These are phyloP conservation scores for Ogataea nitratoaversa DNA, from an alignment of 805 yeast species.

Conservation along the genomic window DNA sequence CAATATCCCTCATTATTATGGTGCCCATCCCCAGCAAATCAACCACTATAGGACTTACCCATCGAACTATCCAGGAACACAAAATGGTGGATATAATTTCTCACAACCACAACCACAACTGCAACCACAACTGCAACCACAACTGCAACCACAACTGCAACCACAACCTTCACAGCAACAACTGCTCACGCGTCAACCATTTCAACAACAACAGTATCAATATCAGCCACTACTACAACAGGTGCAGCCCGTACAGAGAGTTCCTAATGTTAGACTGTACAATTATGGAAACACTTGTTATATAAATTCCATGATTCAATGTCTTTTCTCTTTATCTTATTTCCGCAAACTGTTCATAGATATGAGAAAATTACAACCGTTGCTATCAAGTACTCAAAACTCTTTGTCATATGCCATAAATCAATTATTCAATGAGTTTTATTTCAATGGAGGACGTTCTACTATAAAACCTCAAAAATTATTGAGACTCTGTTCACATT, in stretches of 20 bases:
- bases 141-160: too few relatives aligned
- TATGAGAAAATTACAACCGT: slow-evolving; percentile 24
- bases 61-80: too few relatives aligned
- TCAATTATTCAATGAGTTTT: slow-evolving; percentile 54
- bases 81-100: neutral
- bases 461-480: slow-evolving; percentile 65
- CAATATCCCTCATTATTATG: too few relatives aligned
- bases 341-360: slow-evolving; percentile 49
- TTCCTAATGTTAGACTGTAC: slow-evolving; percentile 36
- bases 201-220: neutral
- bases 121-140: neutral
- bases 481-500: slow-evolving; percentile 36
- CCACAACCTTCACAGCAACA: slow-evolving; percentile 21
- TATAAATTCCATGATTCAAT: slow-evolving; percentile 69
- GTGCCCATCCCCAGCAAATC: too few relatives aligned
- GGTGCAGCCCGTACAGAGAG: neutral
- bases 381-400: slow-evolving; percentile 10
- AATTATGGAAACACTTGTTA: slow-evolving; percentile 76
- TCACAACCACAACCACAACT: slow-evolving; percentile 23
- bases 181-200: neutral
- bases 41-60: too few relatives aligned
- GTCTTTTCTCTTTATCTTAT: slow-evolving; percentile 50
- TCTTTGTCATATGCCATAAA: slow-evolving; percentile 47
- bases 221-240: too few relatives aligned
- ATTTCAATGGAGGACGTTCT: slow-evolving; percentile 47